phyloP scores from a whole-genome alignment of 2,329 filamentous ascomycete species.

The Epichloe bromicola region DNA sequence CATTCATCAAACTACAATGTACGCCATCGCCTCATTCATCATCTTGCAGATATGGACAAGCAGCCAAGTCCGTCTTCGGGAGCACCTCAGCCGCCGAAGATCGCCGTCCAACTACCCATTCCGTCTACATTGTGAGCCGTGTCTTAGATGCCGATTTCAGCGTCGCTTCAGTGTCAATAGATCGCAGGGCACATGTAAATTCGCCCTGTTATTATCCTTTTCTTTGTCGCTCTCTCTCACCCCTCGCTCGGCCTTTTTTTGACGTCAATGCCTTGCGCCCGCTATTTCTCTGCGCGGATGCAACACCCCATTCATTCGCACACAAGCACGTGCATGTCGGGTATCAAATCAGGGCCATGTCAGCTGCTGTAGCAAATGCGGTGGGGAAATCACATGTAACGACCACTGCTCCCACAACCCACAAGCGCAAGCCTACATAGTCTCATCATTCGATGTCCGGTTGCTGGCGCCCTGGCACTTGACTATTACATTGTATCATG shows the following conservation, averaged over 20 bases:
- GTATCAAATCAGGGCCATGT: not conserved
- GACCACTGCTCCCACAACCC: no score
- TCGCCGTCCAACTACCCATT: not conserved
- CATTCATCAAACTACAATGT: no score
- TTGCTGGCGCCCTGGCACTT: no score
- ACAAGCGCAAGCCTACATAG: not conserved
- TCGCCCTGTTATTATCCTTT: no score
- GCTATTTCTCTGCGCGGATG: no score
- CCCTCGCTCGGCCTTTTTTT: no score
- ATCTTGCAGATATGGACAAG: no score
- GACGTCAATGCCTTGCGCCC: no score
- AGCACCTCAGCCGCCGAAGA: not conserved
- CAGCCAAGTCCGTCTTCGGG: not conserved
- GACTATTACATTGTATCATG: no score
- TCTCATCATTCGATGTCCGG: not conserved
- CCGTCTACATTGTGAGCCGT: not conserved
- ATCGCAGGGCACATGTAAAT: no score
- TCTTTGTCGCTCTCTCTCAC: no score
- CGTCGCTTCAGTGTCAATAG: not conserved
- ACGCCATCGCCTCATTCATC: no score
- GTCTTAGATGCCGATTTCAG: not conserved
- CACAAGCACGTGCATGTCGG: not conserved
- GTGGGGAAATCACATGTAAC: constrained; percentile 6
- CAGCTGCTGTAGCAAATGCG: not conserved
- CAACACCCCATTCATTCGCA: not conserved